Base-by-base conservation (phyloP, 1,139 yeast genomes). In the Lizanozyma gosingica region DNA sequence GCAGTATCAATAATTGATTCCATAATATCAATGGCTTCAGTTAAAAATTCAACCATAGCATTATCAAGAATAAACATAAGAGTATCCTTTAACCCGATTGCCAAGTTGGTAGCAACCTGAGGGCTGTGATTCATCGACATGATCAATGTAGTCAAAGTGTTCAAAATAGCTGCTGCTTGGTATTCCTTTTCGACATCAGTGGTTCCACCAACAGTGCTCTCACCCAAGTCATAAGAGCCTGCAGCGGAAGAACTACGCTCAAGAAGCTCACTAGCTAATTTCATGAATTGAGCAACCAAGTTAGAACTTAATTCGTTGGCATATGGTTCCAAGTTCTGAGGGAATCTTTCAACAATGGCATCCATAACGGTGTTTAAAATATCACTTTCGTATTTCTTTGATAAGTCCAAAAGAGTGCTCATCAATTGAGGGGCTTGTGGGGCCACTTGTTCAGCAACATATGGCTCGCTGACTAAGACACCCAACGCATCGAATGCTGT, bases 341-440 rank as follows among this genome's bases (percentile, higher is more conserved):
- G 70, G 49, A 75, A 76, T 46, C 65, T 71, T 41, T 73, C 73
- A 6, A 76, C 81, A 51, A 76, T 72, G 14, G 70, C 66, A 44
- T 76, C 81, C 78, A 77, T 76, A 3, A 75, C 75, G 33, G 69
- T 67, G 37, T 76, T 71, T 45, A 76, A 63, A 35, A 75, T 65
- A 49, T 76, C 82, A 45, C 76, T 65, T 52, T 76, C 80, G 43
- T 71, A 65, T 18, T 60, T 58, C 49, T 71, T 71, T 33, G 77
- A 70, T 62, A 76, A 60, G 40, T 71, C 74, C 44, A 76, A 62
- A 41, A 76, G 62, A 14, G 68, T 66, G 18, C 71, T 70, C 78
- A 76, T 74, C 33, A 75, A 62, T 45, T 69, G 72, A 1, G 79
- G 75, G 0, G 75, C 75, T 47, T 70, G 75, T 17, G 63, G 70